Base-by-base conservation (phyloP, 768 basidiomycete genomes). In the Vishniacozyma victoriae region DNA sequence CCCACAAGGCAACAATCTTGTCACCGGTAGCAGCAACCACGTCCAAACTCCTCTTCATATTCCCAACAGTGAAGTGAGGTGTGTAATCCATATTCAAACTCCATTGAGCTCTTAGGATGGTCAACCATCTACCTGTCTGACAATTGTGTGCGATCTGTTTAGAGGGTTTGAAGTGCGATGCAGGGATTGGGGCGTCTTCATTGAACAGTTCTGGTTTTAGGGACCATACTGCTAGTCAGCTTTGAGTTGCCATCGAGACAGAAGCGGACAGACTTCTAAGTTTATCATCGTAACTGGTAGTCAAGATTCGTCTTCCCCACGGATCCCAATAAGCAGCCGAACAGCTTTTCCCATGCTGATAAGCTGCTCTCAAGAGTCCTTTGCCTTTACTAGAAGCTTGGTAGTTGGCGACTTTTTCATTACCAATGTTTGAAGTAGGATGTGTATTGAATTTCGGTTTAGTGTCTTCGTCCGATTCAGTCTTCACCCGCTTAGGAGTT, bases 101-200 rank as follows among this genome's bases (percentile, higher is more conserved):
- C 74, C 74, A 76, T 40, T 73, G 72, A 0, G 75, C 75, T 35
- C 74, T 66, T 33, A 76, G 58, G 44, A 76, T 74, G 19, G 74
- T 72, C 7, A 74, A 61, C 71, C 73, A 76, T 25, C 72, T 59
- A 1, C 75, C 74, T 1, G 71, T 73, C 48, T 76, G 74, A 52
- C 70, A 72, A 60, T 76, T 73, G 59, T 76, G 75, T 20, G 50
- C 38, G 27, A 73, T 57, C 5, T 26, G 12, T 16, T 45, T 51
- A 19, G 55, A 19, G 2, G 62, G 60, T 19, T 58, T 41, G 55
- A 67, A 63, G 31, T 58, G 48, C 16, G 42, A 50, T 16, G 53
- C 29, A 18, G 52, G 44, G n/a, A 67, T 31, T 0, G 55, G 51
- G 2, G 42, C 40, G 18, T 62, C 54, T 13, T 48, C 44, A 1